Conservation (phyloP, 345 rosid species). For the Aquilaria sinensis region DNA sequence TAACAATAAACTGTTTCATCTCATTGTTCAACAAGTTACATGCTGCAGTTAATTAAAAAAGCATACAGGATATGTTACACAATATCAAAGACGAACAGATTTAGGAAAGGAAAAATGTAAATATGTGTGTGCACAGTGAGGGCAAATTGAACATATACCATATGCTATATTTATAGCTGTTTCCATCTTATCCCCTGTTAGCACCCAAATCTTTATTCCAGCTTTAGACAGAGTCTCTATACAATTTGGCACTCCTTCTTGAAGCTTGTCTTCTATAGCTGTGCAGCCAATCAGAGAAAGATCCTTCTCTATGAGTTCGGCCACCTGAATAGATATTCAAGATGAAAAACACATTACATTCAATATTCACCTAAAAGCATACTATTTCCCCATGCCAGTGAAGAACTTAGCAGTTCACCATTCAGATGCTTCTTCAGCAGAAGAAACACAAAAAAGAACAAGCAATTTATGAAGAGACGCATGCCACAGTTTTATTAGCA, state of each 20-base stretch:
- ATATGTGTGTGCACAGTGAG: no score
- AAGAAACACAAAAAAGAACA: no score
- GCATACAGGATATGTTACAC: not conserved
- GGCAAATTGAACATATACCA: conserved; percentile 39
- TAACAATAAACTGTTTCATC: conserved; percentile 92
- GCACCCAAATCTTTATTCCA: conserved; percentile 98
- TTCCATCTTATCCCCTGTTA: conserved; percentile 99
- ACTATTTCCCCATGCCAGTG: not conserved
- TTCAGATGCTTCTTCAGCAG: no score
- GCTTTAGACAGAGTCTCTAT: conserved; percentile 96
- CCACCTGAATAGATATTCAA: conserved; percentile 56
- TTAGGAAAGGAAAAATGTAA: no score
- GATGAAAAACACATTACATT: not conserved
- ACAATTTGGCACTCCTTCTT: conserved; percentile 97
- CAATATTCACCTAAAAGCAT: not conserved
- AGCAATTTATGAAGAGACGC: no score
- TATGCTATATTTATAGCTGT: conserved; percentile 98
- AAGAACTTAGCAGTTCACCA: no score
- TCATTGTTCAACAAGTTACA: conserved; percentile 96
- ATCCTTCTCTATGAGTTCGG: conserved; percentile 90
- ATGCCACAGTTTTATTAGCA: no score
- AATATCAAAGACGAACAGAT: no score
- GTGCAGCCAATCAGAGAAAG: conserved; percentile 88
- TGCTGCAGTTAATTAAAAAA: conserved; percentile 47
- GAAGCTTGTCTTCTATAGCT: conserved; percentile 99